Percentiles rank a stretch among this genome's conserved stretches.
These are phyloP conservation scores for Aspergillus intermedius DNA, from an alignment of 2,329 filamentous ascomycete species.

Conservation along the genomic window DNA sequence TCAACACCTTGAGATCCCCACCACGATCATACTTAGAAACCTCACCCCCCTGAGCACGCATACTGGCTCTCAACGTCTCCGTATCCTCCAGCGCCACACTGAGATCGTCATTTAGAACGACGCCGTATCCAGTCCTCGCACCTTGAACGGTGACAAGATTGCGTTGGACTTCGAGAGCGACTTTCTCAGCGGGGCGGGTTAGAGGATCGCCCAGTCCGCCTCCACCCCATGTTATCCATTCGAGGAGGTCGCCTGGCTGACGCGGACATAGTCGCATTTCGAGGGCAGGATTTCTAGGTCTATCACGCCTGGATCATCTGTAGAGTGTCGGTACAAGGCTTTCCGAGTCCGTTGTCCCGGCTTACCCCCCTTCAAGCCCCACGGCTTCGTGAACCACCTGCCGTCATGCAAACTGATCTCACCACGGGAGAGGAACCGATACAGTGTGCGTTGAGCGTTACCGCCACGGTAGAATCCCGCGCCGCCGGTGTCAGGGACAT, in stretches of 20 bases:
- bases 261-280: slow-evolving; percentile 45
- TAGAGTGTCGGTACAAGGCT: slow-evolving; percentile 32
- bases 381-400: slow-evolving; percentile 45
- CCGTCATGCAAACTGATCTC: slow-evolving; percentile 46
- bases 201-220: slow-evolving; percentile 45
- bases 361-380: slow-evolving; percentile 43
- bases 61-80: slow-evolving; percentile 24
- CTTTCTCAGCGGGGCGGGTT: slow-evolving; percentile 37
- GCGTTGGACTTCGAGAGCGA: slow-evolving; percentile 43
- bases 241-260: slow-evolving; percentile 42
- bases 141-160: slow-evolving; percentile 40
- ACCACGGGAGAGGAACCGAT: slow-evolving; percentile 42
- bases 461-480: slow-evolving; percentile 44
- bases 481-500: slow-evolving; percentile 44
- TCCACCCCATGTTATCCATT: slow-evolving; percentile 47
- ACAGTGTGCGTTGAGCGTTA: slow-evolving; percentile 44
- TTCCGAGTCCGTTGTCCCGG: slow-evolving; percentile 42
- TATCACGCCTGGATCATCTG: slow-evolving; percentile 17
- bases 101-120: slow-evolving; percentile 36
- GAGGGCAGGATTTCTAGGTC: slow-evolving; percentile 30
- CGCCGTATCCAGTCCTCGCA: slow-evolving; percentile 41
- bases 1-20: slow-evolving; percentile 36
- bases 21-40: slow-evolving; percentile 37
- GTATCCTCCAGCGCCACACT: slow-evolving; percentile 34
- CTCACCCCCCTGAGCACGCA: slow-evolving; percentile 19